Evolutionary conservation across 345 rosid species (phyloP).

Genomic region (Chamaenerion angustifolium): DNA sequence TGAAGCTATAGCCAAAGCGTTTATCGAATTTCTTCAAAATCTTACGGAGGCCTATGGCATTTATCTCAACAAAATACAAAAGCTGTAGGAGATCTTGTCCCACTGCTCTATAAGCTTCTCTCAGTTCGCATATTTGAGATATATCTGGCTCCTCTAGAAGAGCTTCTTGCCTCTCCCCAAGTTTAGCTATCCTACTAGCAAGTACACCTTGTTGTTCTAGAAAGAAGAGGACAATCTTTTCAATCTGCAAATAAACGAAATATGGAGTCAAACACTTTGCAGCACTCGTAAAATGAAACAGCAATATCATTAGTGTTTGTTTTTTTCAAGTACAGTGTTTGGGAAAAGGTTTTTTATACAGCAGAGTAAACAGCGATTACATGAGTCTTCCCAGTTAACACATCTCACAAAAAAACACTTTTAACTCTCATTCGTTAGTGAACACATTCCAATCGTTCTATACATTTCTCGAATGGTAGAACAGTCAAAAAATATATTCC

Average conservation of each 20-base stretch:
- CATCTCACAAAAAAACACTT: too few relatives aligned
- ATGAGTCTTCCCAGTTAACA: too few relatives aligned
- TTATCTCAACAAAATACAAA: slow-evolving; percentile 73
- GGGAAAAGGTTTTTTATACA: too few relatives aligned
- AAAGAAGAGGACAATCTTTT: slow-evolving; percentile 83
- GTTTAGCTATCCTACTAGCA: slow-evolving; percentile 48
- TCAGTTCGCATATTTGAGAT: slow-evolving; percentile 41
- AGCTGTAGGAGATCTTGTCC: slow-evolving; percentile 75
- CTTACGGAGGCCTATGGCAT: slow-evolving; percentile 87
- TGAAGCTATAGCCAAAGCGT: slow-evolving; percentile 87
- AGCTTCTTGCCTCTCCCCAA: slow-evolving; percentile 56
- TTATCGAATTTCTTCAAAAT: slow-evolving; percentile 95
- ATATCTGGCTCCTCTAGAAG: slow-evolving; percentile 58
- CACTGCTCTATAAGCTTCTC: slow-evolving; percentile 66
- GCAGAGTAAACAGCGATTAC: too few relatives aligned
- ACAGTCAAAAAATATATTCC: too few relatives aligned
- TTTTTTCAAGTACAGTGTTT: too few relatives aligned
- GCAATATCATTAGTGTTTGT: too few relatives aligned
- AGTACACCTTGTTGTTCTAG: slow-evolving; percentile 93
- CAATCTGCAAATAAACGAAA: slow-evolving; percentile 37
- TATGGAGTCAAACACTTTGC: too few relatives aligned
- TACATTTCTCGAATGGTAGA: too few relatives aligned
- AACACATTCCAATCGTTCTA: too few relatives aligned
- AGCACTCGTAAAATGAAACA: too few relatives aligned
- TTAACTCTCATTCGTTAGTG: too few relatives aligned